phyloP scores from a whole-genome alignment of 305 asterid species.

The Fraxinus floribunda region DNA sequence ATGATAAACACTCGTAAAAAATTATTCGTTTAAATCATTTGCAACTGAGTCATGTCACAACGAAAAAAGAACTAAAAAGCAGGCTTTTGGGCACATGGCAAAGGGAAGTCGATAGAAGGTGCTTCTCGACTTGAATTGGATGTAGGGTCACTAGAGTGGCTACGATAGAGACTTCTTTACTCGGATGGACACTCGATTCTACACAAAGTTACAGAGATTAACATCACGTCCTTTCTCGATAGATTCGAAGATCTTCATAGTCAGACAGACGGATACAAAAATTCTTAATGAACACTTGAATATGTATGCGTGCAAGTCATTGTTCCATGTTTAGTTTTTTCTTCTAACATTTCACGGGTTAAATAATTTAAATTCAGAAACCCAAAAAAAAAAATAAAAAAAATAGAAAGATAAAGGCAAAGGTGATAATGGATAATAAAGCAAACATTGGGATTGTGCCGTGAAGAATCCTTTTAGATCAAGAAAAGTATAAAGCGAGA shows the following conservation, averaged over 20 bases:
- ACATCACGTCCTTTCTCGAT: neutral
- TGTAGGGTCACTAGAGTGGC: neutral
- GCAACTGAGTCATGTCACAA: neutral
- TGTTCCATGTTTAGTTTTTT: neutral
- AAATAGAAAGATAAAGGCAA: neutral
- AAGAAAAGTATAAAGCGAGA: slow-evolving; percentile 1
- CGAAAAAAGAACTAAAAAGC: neutral
- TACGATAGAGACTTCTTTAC: neutral
- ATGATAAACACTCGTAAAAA: neutral
- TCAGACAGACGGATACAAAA: neutral
- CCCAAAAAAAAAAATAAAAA: neutral
- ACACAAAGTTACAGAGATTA: neutral
- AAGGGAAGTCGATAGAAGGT: neutral
- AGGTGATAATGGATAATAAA: neutral
- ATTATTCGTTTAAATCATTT: neutral
- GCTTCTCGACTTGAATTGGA: neutral
- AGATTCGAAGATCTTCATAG: neutral
- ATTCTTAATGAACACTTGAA: neutral
- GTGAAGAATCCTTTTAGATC: neutral
- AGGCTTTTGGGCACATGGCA: neutral
- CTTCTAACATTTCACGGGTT: neutral
- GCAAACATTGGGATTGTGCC: slow-evolving; percentile 8
- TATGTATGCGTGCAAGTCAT: neutral
- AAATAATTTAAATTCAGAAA: neutral
- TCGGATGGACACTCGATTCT: neutral